These are phyloP conservation scores for Boletus huronensis DNA, from an alignment of 768 basidiomycete genomes.

Conservation along the genomic window DNA sequence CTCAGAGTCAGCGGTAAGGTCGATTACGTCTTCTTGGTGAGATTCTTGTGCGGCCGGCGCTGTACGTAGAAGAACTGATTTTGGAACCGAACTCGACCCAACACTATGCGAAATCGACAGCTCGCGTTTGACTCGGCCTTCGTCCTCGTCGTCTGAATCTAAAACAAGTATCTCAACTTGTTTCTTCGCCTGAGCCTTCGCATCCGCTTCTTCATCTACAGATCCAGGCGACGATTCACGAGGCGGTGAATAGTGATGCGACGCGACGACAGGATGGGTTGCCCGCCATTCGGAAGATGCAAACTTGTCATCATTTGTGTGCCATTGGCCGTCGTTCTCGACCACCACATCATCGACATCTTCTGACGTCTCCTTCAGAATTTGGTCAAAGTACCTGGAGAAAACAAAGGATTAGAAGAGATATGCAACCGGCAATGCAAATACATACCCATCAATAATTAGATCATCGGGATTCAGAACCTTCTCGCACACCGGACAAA, in stretches of 20 bases:
- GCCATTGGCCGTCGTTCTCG: constrained; percentile 95
- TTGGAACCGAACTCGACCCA: constrained; percentile 35
- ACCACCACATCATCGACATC: constrained; percentile 88
- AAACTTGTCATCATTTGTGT: constrained; percentile 83
- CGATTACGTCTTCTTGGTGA: constrained; percentile 61
- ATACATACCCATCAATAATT: constrained; percentile 82
- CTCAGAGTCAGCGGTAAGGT: constrained; percentile 78
- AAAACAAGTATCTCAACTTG: constrained; percentile 60
- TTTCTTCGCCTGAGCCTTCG: constrained; percentile 45
- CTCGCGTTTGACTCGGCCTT: constrained; percentile 72
- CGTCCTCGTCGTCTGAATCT: constrained; percentile 75
- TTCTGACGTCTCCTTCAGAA: constrained; percentile 73
- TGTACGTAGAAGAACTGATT: constrained; percentile 20
- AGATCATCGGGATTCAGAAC: constrained; percentile 74
- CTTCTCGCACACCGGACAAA: constrained; percentile 91
- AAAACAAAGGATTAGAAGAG: not conserved
- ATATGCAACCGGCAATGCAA: not conserved
- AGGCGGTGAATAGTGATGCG: constrained; percentile 29
- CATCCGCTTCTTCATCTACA: constrained; percentile 27
- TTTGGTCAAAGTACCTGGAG: constrained; percentile 83
- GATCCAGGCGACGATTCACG: constrained; percentile 27
- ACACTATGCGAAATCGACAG: constrained; percentile 62
- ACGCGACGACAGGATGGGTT: constrained; percentile 39
- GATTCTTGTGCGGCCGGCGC: constrained; percentile 26
- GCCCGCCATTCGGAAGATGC: constrained; percentile 72